These are phyloP conservation scores for Candida corydali DNA, from an alignment of 805 yeast genomes.

Conservation along the genomic window DNA sequence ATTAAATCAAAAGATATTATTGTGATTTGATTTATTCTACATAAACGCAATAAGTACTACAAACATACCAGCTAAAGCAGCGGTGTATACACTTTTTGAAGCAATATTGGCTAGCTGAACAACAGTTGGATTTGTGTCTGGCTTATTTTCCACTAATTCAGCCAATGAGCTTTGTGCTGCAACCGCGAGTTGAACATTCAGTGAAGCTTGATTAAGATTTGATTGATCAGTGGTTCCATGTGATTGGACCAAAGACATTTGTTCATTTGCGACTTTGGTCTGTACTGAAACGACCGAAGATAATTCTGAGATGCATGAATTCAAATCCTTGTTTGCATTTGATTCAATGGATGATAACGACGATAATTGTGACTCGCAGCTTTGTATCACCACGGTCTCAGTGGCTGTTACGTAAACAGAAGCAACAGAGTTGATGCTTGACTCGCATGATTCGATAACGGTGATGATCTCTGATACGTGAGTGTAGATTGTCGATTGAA, in stretches of 20 bases:
- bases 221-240: background rate
- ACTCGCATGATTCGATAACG: conserved; percentile 8
- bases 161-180: conserved; percentile 5
- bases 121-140: background rate
- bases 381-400: conserved; percentile 2
- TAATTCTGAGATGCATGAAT: conserved; percentile 1
- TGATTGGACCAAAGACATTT: conserved; percentile 1
- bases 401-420: conserved; percentile 4
- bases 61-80: background rate
- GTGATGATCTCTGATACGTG: conserved; percentile 3
- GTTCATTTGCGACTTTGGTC: conserved; percentile 2
- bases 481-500: conserved; percentile 3
- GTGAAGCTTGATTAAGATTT: conserved; percentile 1
- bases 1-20: background rate
- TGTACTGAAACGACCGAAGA: conserved; percentile 1
- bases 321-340: conserved; percentile 4
- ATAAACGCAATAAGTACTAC: background rate
- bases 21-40: background rate
- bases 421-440: conserved; percentile 3
- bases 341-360: conserved; percentile 8
- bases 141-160: background rate
- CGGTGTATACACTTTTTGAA: background rate
- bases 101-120: conserved; percentile 3
- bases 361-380: conserved; percentile 3
- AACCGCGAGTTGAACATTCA: conserved; percentile 4